These are phyloP conservation scores for Phytophthora cactorum DNA, from an alignment of 352 stramenopile species.

Conservation along the genomic window DNA sequence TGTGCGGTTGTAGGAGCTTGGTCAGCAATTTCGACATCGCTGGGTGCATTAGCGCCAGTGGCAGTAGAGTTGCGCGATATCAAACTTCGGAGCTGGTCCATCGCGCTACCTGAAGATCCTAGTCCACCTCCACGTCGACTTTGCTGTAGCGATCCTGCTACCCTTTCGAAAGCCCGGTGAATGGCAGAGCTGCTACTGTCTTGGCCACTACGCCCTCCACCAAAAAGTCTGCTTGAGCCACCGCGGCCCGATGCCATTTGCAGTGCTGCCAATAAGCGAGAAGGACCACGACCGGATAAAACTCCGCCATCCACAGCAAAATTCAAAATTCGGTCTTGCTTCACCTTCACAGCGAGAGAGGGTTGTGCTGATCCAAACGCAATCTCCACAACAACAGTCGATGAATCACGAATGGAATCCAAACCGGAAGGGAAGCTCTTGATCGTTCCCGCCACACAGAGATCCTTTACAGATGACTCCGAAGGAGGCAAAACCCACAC, in stretches of 20 bases:
- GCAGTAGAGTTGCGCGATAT: constrained; percentile 43
- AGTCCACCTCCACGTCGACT: constrained; percentile 21
- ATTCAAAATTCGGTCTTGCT: constrained; percentile 68
- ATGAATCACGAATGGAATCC: constrained; percentile 52
- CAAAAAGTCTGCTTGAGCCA: constrained; percentile 33
- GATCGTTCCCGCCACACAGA: constrained; percentile 66
- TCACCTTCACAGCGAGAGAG: constrained; percentile 53
- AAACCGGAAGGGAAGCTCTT: constrained; percentile 65
- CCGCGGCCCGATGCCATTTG: constrained; percentile 46
- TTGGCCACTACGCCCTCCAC: constrained; percentile 18
- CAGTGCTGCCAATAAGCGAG: constrained; percentile 65
- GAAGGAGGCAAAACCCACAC: constrained; percentile 66
- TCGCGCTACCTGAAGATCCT: constrained; percentile 34
- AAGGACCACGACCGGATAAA: constrained; percentile 38
- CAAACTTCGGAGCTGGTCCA: constrained; percentile 66
- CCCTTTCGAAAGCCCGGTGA: constrained; percentile 53
- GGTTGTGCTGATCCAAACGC: constrained; percentile 48
- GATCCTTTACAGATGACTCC: constrained; percentile 34
- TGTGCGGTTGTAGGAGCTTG: constrained; percentile 8
- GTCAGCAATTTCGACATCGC: constrained; percentile 19
- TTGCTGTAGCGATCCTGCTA: constrained; percentile 45
- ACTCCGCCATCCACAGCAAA: constrained; percentile 39
- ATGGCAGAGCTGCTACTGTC: constrained; percentile 33
- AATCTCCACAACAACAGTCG: constrained; percentile 59
- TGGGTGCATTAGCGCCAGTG: constrained; percentile 14